Evolutionary conservation across 2,329 filamentous ascomycete genomes (phyloP).

Genomic region (Penicillium sp.): DNA sequence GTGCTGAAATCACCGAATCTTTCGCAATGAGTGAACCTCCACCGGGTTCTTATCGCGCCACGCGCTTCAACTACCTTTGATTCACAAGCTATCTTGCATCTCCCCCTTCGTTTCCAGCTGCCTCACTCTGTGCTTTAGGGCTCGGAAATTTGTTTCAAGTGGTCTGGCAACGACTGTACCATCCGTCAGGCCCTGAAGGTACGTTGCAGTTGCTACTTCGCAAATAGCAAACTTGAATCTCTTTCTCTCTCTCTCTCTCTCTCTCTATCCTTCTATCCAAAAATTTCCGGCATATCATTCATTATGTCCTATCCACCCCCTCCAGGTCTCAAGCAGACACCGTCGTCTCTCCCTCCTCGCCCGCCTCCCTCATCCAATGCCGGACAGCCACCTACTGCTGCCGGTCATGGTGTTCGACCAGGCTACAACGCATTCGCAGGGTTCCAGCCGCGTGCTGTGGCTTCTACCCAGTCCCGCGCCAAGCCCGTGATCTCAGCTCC

Average conservation of each 20-base stretch:
- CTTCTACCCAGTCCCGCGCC: slow-evolving; percentile 43
- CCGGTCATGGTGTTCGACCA: slow-evolving; percentile 36
- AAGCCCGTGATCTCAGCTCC: slow-evolving; percentile 40
- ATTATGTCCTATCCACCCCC: slow-evolving; percentile 83
- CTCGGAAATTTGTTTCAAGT: slow-evolving; percentile 28
- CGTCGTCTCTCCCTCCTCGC: slow-evolving; percentile 72
- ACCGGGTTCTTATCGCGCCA: background rate
- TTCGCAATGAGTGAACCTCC: background rate
- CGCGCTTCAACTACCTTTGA: background rate
- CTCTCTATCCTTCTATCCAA: slow-evolving; percentile 2
- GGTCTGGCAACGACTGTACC: slow-evolving; percentile 34
- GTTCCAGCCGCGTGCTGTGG: slow-evolving; percentile 63
- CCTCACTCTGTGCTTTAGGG: slow-evolving; percentile 1
- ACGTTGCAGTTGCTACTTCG: slow-evolving; percentile 40
- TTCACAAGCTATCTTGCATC: background rate
- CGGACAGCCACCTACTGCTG: slow-evolving; percentile 41
- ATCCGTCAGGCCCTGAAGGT: slow-evolving; percentile 44
- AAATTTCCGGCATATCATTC: slow-evolving; percentile 44
- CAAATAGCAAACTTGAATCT: slow-evolving; percentile 31
- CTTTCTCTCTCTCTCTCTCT: slow-evolving; percentile 11
- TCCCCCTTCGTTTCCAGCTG: background rate
- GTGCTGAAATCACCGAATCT: background rate
- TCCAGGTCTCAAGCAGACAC: slow-evolving; percentile 66
- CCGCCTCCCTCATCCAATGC: slow-evolving; percentile 62
- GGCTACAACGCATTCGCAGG: slow-evolving; percentile 52